Base-by-base conservation (phyloP, 2,329 filamentous ascomycete genomes). In the Ophiostoma fasciatum region DNA sequence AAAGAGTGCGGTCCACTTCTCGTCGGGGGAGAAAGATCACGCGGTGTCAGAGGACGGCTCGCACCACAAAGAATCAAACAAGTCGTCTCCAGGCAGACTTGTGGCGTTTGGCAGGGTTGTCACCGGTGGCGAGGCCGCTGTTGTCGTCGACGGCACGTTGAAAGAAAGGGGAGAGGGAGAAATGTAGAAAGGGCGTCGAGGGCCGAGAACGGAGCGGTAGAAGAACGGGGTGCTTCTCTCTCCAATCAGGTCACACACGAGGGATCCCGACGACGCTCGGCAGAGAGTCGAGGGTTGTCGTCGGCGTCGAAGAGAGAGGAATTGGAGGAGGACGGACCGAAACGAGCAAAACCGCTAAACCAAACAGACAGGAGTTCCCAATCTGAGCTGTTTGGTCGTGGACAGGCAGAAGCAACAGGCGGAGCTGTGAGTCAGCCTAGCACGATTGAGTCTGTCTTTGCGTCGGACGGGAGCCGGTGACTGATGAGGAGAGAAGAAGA, bases 401-500 rank as follows among this genome's bases (percentile, higher is more conserved):
- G 13, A 29, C 35, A 32, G 29, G 35, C 35, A 37, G 33, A 7
- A 21, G 17, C 26, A 14, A 23, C 22, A 23, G n/a, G n/a, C n/a
- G n/a, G n/a, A n/a, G n/a, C n/a, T n/a, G n/a, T n/a, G n/a, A n/a
- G n/a, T n/a, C n/a, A n/a, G n/a, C n/a, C n/a, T n/a, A n/a, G n/a
- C n/a, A n/a, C n/a, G n/a, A n/a, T n/a, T n/a, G n/a, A n/a, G n/a
- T n/a, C n/a, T n/a, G 25, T 37, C 37, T 42, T 43, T 42, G 36
- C 26, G 36, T 37, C 29, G 31, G 35, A 33, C 36, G 36, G 39
- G 39, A 33, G 25, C 33, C 21, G 34, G 40, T 30, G 40, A 42
- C 28, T 27, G 38, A 40, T 29, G 40, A 48, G 42, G 46, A 47
- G 50, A 48, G 46, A 48, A 51, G 48, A 14, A 18, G 29, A 33